Evolutionary conservation across 768 basidiomycete species (phyloP).

Genomic region (Amanita rimosa): DNA sequence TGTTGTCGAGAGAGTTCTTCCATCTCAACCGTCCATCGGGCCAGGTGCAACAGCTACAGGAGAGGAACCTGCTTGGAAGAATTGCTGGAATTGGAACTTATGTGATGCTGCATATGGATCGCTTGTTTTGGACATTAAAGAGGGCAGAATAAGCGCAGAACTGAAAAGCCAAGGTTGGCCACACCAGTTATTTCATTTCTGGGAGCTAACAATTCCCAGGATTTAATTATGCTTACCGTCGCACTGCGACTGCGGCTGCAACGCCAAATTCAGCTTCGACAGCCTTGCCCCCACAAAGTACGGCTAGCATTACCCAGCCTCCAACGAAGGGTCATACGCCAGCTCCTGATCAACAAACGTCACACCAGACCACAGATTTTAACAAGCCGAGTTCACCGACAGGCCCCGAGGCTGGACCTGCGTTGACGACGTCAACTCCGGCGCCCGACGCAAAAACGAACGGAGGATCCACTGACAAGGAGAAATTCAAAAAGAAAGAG

Average conservation of each 20-base stretch:
- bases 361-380: slow-evolving; percentile 18
- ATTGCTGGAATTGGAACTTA: slow-evolving; percentile 98
- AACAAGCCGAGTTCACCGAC: slow-evolving; percentile 27
- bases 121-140: slow-evolving; percentile 80
- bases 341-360: slow-evolving; percentile 19
- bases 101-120: slow-evolving; percentile 93
- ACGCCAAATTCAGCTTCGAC: slow-evolving; percentile 51
- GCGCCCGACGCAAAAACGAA: not conserved
- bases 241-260: slow-evolving; percentile 47
- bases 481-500: slow-evolving; percentile 46
- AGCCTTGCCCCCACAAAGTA: slow-evolving; percentile 30
- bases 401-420: slow-evolving; percentile 18
- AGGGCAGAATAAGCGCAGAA: slow-evolving; percentile 87
- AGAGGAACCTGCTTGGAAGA: slow-evolving; percentile 96
- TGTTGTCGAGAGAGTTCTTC: slow-evolving; percentile 75
- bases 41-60: slow-evolving; percentile 40
- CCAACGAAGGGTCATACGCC: slow-evolving; percentile 27
- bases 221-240: slow-evolving; percentile 93
- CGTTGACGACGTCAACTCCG: not conserved
- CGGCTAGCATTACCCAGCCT: slow-evolving; percentile 22
- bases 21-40: slow-evolving; percentile 30
- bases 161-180: slow-evolving; percentile 77
- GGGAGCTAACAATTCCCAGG: slow-evolving; percentile 30
- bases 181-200: slow-evolving; percentile 10
- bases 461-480: slow-evolving; percentile 29